Base-by-base conservation (phyloP, 2,329 filamentous ascomycete species). In the Dothistroma septosporum region DNA sequence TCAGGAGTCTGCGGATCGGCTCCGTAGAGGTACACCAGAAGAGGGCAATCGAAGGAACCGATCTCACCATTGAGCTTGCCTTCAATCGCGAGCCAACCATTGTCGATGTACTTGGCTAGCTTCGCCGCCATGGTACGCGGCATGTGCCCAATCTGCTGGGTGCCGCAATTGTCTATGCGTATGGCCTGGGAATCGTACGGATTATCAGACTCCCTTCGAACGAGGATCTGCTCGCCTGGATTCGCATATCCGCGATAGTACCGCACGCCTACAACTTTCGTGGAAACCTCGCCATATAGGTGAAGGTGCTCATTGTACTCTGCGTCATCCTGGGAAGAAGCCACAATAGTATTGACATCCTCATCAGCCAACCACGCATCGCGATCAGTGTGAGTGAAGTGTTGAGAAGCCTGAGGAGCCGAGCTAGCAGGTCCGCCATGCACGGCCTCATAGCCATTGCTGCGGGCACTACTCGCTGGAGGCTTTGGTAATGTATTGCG, bases 61-160 rank as follows among this genome's bases (percentile, higher is more conserved):
- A 90, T 91, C 6, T 79, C 73, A 1, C 89, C 90, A 5, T 83
- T 85, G 50, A 96, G 80, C 16, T 83, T 77, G 0, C 85, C 90
- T 72, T 96, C 91, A 7, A 92, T 72, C 1, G 83, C 71, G 9
- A 94, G 77, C 19, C 82, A 82, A 56, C 33, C 14, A 69, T 78
- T 69, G 74, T 88, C 87, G 71, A 95, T 80, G 70, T 90, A 91
- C 1, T 82, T 83, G 0, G 90, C 86, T 57, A 96, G 76, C 73
- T 89, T 93, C n/a, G 80, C 77, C 0, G 87, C 90, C 22, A 91
- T 70, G 0, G 76, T 79, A 12, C 85, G 80, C 7, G 89, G 88
- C 46, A 96, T 79, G 74, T 96, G 91, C 0, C 91, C 91, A 67
- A 96, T 90, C 69, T 95, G 91, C 8, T 75, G 73, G 16, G 83